Percentiles rank a stretch among this genome's conserved stretches.
Conservation (phyloP, 73 alveolate genomes). For the Paramecium caudatum region DNA sequence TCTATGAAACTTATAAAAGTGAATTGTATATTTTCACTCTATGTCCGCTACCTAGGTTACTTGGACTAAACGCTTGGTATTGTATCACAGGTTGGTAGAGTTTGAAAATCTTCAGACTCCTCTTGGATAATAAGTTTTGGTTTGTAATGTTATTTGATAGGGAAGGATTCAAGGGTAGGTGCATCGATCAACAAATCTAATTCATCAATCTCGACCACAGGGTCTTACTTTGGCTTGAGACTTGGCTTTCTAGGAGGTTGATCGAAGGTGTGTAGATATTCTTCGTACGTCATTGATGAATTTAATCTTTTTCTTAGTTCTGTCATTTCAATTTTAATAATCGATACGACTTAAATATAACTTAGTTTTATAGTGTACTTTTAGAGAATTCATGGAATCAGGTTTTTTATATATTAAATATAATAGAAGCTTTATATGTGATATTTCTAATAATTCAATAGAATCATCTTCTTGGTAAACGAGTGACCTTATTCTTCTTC, state of each 20-base stretch:
- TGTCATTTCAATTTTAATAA: constrained; percentile 5
- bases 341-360: too few species aligned
- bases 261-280: constrained; percentile 5
- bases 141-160: background rate
- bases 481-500: constrained; percentile 67
- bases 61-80: background rate
- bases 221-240: constrained; percentile 7
- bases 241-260: constrained; percentile 29
- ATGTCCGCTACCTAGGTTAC: background rate
- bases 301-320: constrained; percentile 40
- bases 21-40: background rate
- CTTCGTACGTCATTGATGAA: constrained; percentile 61
- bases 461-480: constrained; percentile 68
- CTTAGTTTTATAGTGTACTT: too few species aligned
- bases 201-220: background rate
- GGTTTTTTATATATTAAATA: too few species aligned
- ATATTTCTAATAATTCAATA: too few species aligned
- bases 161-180: background rate
- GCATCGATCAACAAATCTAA: constrained; percentile 22
- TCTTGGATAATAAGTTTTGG: background rate
- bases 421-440: too few species aligned
- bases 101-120: background rate
- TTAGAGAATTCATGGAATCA: too few species aligned
- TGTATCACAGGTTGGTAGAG: background rate
- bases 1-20: constrained; percentile 54